Conservation (phyloP, 176 grass and related monocot genomes). For the Oryza brachyantha region DNA sequence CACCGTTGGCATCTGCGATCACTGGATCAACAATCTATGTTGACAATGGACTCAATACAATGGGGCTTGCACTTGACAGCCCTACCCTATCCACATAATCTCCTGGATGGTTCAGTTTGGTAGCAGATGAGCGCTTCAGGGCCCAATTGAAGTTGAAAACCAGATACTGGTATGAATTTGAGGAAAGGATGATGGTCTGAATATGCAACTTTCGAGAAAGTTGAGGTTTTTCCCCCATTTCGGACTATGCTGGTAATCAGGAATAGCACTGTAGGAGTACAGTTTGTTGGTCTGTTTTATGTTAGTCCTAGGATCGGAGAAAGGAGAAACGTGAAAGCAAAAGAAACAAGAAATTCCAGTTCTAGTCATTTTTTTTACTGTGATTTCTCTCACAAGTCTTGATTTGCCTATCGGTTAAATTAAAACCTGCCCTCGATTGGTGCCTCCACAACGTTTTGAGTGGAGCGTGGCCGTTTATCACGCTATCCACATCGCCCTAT, state of each 20-base stretch:
- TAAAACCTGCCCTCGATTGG: no score
- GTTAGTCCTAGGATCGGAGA: background rate
- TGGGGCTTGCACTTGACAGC: constrained; percentile 73
- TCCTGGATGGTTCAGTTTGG: background rate
- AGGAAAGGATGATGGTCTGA: background rate
- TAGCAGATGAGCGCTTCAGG: background rate
- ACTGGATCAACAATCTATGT: constrained; percentile 83
- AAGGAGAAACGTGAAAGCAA: background rate
- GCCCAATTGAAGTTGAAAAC: background rate
- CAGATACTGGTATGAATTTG: background rate
- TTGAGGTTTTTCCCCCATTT: background rate
- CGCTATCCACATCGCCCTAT: no score
- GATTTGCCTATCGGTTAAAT: no score
- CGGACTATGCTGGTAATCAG: background rate
- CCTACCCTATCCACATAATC: constrained; percentile 42
- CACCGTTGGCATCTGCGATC: constrained; percentile 75
- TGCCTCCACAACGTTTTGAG: no score
- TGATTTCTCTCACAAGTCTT: no score
- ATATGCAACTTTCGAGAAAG: background rate
- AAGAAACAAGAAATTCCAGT: background rate
- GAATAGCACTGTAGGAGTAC: background rate
- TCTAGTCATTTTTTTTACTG: no score
- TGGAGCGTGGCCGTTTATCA: no score
- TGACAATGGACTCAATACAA: constrained; percentile 85
- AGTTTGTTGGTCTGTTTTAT: background rate